Conservation (phyloP, 2,329 filamentous ascomycete genomes). For the Botryotinia convoluta region DNA sequence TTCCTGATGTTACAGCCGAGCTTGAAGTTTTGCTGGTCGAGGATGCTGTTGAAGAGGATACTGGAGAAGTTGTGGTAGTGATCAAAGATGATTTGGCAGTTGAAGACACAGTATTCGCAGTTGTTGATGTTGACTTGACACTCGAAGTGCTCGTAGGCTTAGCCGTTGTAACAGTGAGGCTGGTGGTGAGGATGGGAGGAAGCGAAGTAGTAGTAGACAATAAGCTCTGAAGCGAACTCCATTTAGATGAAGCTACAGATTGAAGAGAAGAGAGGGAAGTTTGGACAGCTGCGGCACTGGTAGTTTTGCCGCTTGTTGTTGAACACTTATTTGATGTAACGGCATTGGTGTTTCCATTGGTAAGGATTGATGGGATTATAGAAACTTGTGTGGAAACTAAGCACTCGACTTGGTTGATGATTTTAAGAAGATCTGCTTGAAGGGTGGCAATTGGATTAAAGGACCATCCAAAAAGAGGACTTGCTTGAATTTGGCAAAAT, state of each 20-base stretch:
- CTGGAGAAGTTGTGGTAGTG: background rate
- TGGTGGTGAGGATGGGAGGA: conserved; percentile 6
- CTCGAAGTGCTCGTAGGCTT: background rate
- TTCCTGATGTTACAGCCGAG: background rate
- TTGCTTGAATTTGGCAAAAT: background rate
- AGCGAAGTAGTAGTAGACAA: conserved; percentile 5
- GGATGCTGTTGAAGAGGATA: background rate
- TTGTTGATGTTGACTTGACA: background rate
- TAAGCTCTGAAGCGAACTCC: conserved; percentile 11
- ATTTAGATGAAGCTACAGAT: conserved; percentile 9
- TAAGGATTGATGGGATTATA: conserved; percentile 2
- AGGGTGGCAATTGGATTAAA: conserved; percentile 5
- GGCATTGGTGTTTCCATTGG: background rate
- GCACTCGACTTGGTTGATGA: background rate
- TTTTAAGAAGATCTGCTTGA: background rate
- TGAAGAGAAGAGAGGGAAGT: conserved; percentile 7
- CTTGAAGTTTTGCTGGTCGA: conserved; percentile 6
- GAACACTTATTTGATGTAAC: conserved; percentile 4
- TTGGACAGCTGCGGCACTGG: background rate
- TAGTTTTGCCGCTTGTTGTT: background rate
- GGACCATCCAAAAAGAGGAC: background rate
- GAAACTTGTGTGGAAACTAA: background rate
- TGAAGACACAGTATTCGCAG: background rate
- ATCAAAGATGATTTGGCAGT: background rate
- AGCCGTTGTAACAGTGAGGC: background rate